Conservation (phyloP, 192 early-diverging fungal species). For the Coemansia reversa region DNA sequence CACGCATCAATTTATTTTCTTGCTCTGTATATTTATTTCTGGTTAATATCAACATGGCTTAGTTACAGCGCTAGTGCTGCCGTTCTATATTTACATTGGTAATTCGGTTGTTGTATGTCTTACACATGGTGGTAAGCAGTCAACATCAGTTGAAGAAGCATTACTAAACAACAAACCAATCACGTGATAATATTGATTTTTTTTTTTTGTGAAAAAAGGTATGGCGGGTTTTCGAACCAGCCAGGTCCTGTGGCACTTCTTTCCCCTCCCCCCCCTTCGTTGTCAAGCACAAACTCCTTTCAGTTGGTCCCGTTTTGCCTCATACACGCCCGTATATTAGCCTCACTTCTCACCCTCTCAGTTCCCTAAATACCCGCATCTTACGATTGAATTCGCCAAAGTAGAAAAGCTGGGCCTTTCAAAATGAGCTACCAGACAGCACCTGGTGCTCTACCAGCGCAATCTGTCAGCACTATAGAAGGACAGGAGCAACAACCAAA, state of each 20-base stretch:
- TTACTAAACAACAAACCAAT: background rate
- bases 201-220: background rate
- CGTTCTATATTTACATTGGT: no score
- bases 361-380: background rate
- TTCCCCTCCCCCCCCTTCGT: no score
- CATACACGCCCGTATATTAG: background rate
- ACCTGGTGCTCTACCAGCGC: background rate
- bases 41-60: background rate
- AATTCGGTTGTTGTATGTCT: no score
- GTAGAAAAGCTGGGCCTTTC: background rate
- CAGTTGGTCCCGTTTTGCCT: background rate
- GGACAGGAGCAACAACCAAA: constrained; percentile 13
- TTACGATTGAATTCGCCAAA: background rate
- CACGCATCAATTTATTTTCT: background rate
- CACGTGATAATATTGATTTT: background rate
- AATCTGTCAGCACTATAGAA: background rate
- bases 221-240: no score
- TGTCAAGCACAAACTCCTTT: background rate
- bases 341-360: background rate
- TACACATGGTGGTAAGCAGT: no score
- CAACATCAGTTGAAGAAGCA: no score
- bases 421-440: constrained; percentile 9
- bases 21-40: background rate
- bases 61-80: background rate
- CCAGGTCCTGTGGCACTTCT: background rate